A percentile compares a stretch with the other conserved stretches of the same genome.
Evolutionary conservation across 192 early-diverging fungal genomes (phyloP).

Genomic region (Umbelopsis sp.): DNA sequence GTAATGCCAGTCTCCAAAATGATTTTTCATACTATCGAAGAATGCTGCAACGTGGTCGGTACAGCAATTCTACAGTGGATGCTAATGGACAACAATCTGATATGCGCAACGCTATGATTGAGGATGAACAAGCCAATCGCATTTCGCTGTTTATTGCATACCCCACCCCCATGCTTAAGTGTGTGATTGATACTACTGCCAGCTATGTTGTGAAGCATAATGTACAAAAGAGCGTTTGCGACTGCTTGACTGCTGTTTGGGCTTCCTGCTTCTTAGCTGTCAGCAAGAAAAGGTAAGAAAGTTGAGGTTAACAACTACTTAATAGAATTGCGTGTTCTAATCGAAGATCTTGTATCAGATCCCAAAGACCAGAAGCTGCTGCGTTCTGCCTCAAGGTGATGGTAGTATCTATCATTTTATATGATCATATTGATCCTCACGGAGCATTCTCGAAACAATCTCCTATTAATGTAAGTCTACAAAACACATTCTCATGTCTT

Average conservation of each 20-base stretch:
- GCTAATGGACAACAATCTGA: slow-evolving; percentile 35
- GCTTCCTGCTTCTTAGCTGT: slow-evolving; percentile 82
- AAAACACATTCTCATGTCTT: neutral
- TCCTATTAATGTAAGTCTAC: slow-evolving; percentile 75
- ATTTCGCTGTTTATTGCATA: slow-evolving; percentile 98
- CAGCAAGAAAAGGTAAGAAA: slow-evolving; percentile 58
- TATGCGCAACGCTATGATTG: slow-evolving; percentile 64
- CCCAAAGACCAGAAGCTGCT: slow-evolving; percentile 59
- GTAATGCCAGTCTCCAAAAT: slow-evolving; percentile 74
- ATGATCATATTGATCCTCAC: slow-evolving; percentile 84
- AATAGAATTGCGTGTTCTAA: too few relatives aligned
- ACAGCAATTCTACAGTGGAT: slow-evolving; percentile 23
- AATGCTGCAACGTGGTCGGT: slow-evolving; percentile 74
- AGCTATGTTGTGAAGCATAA: slow-evolving; percentile 60
- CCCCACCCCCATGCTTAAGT: slow-evolving; percentile 90
- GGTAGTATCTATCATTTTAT: slow-evolving; percentile 86
- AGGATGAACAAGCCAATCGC: slow-evolving; percentile 87
- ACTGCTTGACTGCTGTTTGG: slow-evolving; percentile 75
- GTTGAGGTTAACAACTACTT: too few relatives aligned
- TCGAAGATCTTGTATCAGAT: slow-evolving; percentile 33
- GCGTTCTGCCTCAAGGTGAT: slow-evolving; percentile 86
- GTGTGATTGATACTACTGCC: slow-evolving; percentile 80
- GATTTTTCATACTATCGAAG: slow-evolving; percentile 98
- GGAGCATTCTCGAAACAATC: slow-evolving; percentile 80
- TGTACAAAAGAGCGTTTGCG: slow-evolving; percentile 59